Conservation (phyloP, 768 basidiomycete species). For the Leccinum broughii region DNA sequence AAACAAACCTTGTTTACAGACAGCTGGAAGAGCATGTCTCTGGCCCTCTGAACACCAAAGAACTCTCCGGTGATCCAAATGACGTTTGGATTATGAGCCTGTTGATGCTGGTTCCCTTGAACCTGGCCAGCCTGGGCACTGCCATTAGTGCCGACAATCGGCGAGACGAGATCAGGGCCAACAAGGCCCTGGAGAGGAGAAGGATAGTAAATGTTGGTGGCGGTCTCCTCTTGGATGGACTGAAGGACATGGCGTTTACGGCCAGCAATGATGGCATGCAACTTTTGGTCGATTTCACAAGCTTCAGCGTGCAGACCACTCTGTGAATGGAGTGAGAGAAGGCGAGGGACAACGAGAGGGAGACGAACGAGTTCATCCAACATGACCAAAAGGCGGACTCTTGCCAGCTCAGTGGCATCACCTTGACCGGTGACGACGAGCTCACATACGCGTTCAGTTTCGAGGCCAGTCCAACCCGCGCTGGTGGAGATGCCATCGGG, state of each 20-base stretch:
- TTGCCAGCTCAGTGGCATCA: constrained; percentile 88
- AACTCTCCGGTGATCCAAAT: constrained; percentile 99
- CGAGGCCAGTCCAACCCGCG: constrained; percentile 86
- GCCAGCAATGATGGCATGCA: constrained; percentile 89
- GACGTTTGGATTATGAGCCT: constrained; percentile 63
- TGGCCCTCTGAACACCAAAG: constrained; percentile 91
- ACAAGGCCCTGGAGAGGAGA: constrained; percentile 86
- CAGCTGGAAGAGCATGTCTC: constrained; percentile 92
- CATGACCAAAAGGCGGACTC: constrained; percentile 89
- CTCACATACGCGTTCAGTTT: constrained; percentile 93
- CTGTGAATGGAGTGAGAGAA: constrained; percentile 39
- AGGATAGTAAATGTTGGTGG: constrained; percentile 94
- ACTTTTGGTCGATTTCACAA: constrained; percentile 92
- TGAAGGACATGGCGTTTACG: constrained; percentile 86
- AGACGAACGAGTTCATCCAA: constrained; percentile 86
- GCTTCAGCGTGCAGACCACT: constrained; percentile 88
- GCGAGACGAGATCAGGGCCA: constrained; percentile 56
- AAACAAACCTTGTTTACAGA: constrained; percentile 75
- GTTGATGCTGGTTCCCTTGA: constrained; percentile 25
- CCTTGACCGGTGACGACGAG: constrained; percentile 86
- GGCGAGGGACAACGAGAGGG: not conserved
- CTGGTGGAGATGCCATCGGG: constrained; percentile 75
- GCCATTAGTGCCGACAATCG: constrained; percentile 37
- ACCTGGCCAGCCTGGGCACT: constrained; percentile 34
- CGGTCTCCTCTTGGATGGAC: constrained; percentile 94